Base-by-base conservation (phyloP, 345 rosid species). In the Raphanus sativus region DNA sequence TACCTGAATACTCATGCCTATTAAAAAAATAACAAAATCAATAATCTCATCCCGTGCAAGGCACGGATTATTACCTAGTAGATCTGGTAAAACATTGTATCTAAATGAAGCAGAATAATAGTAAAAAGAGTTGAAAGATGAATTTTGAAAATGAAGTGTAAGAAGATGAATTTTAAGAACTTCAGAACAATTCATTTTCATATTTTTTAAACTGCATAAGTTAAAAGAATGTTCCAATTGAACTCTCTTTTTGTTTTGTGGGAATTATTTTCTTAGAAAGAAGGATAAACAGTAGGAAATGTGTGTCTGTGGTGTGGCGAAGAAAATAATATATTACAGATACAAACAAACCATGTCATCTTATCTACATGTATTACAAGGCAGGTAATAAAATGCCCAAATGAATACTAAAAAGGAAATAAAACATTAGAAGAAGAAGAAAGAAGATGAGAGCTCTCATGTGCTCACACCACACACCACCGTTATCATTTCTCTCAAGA, bases 361-460 rank as follows among this genome's bases (percentile, higher is more conserved):
- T 50, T 58, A 58, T 58, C 62, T 26, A 61, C n/a, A 62, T 74
- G 21, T 28, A 65, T 58, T 80, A 74, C 70, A 82, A 81, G 76
- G 50, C 65, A 16, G 32, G 26, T 50, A 65, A 62, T 45, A 16
- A 7, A 70, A 50, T n/a, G 58, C 17, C 30, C 56, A 45, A 40
- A 15, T 4, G 67, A 76, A 65, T 9, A 28, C 63, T 65, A 8
- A 2, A 15, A 28, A 40, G 52, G 52, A 42, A 50, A 13, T 50
- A 50, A 50, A 50, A 9, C 69, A 42, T 21, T 62, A 15, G 29
- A 69, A 62, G 60, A 12, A 34, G 5, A 89, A 52, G 13, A 16
- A 62, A 58, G 17, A 71, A 60, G 8, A 88, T 88, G 92, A 83
- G 73, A 66, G 71, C 85, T 66, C 85, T 85, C 8, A 63, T 80